These are phyloP conservation scores for Microcyclosporella mali DNA, from an alignment of 2,329 filamentous ascomycete species.

Conservation along the genomic window DNA sequence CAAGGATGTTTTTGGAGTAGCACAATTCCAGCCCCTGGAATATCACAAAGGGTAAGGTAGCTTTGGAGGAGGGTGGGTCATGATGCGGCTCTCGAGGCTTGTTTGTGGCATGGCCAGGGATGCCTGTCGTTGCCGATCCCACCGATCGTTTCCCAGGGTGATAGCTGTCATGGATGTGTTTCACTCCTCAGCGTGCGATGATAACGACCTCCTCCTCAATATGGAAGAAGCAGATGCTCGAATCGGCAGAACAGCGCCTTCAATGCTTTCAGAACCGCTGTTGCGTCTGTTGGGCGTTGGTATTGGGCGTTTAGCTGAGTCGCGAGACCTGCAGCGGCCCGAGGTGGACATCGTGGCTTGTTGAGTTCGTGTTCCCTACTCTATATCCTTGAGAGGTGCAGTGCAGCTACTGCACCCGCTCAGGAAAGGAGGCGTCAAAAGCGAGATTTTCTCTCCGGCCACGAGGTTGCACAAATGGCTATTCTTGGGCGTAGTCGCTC, in stretches of 20 bases:
- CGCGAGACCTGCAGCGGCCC: too few relatives aligned
- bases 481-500: constrained; percentile 7
- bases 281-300: too few relatives aligned
- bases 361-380: constrained; percentile 1
- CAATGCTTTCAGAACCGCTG: too few relatives aligned
- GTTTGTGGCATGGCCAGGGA: too few relatives aligned
- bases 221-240: too few relatives aligned
- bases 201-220: too few relatives aligned
- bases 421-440: constrained; percentile 3
- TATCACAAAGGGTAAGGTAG: constrained; percentile 13
- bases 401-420: constrained; percentile 6
- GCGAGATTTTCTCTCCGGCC: constrained; percentile 5
- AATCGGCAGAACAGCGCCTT: too few relatives aligned
- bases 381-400: constrained; percentile 4
- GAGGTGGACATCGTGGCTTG: not conserved
- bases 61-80: not conserved
- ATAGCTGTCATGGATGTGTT: too few relatives aligned
- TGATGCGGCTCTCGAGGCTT: not conserved
- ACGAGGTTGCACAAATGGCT: constrained; percentile 5
- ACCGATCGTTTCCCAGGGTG: too few relatives aligned
- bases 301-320: too few relatives aligned
- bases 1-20: not conserved
- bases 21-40: constrained; percentile 27
- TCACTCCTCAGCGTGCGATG: too few relatives aligned
- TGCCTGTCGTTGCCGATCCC: too few relatives aligned